phyloP scores from a whole-genome alignment of 257 asterid species.

The Solanum appendiculatum region DNA sequence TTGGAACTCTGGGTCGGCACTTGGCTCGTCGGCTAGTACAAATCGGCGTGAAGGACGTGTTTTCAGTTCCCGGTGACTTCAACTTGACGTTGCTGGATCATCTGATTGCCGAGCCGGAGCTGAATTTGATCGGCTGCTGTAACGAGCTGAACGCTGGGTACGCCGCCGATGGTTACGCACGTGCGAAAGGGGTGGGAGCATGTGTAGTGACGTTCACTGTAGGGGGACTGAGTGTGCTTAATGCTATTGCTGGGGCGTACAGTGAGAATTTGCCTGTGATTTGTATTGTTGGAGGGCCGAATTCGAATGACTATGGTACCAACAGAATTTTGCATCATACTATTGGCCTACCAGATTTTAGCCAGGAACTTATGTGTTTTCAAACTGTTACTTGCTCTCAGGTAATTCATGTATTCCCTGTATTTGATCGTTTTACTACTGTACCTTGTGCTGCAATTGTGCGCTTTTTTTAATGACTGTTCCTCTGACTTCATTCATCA shows the following conservation, averaged over 20 bases:
- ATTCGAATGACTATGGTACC: slow-evolving; percentile 71
- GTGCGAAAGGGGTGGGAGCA: slow-evolving; percentile 67
- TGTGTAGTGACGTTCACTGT: slow-evolving; percentile 79
- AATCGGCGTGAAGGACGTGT: slow-evolving; percentile 59
- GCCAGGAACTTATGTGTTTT: slow-evolving; percentile 61
- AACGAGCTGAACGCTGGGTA: slow-evolving; percentile 78
- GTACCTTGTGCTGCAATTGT: background rate
- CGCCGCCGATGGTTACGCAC: slow-evolving; percentile 75
- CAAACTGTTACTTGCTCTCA: slow-evolving; percentile 63
- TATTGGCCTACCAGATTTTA: slow-evolving; percentile 69
- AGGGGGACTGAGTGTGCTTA: slow-evolving; percentile 65
- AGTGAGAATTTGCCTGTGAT: slow-evolving; percentile 74
- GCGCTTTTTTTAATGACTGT: background rate
- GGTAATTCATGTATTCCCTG: slow-evolving; percentile 16
- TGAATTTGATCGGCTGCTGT: slow-evolving; percentile 65
- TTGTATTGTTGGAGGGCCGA: slow-evolving; percentile 78
- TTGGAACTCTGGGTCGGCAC: slow-evolving; percentile 50
- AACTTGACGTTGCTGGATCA: slow-evolving; percentile 53
- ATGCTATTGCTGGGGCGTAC: slow-evolving; percentile 81
- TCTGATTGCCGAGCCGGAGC: slow-evolving; percentile 58
- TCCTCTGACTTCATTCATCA: background rate
- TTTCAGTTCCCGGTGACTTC: slow-evolving; percentile 79
- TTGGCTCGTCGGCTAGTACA: slow-evolving; percentile 62
- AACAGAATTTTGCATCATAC: slow-evolving; percentile 21
- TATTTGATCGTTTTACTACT: background rate